Evolutionary conservation across 2,329 filamentous ascomycete genomes (phyloP).

Genomic region (Fusarium oxysporum): DNA sequence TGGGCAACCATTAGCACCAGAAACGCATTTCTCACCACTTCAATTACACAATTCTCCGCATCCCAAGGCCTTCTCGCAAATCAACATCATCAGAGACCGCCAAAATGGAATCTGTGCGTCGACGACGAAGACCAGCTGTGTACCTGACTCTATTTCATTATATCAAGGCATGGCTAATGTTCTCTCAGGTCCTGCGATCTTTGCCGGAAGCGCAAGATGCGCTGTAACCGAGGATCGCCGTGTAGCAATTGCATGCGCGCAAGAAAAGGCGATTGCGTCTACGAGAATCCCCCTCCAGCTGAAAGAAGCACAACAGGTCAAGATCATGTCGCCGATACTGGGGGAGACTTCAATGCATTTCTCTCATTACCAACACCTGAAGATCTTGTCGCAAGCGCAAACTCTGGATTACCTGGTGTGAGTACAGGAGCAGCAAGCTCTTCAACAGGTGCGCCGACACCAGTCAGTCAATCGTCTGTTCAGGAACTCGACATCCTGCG

Average conservation of each 20-base stretch:
- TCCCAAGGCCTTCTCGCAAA: background rate
- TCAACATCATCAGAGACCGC: background rate
- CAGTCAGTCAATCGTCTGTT: background rate
- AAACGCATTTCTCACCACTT: slow-evolving; percentile 8
- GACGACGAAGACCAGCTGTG: slow-evolving; percentile 47
- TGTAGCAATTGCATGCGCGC: slow-evolving; percentile 57
- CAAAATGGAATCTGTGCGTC: slow-evolving; percentile 38
- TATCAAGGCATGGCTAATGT: background rate
- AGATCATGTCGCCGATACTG: background rate
- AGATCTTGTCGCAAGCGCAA: background rate
- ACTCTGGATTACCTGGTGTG: background rate
- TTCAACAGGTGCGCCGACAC: background rate
- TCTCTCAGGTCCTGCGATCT: slow-evolving; percentile 53
- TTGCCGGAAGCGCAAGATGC: slow-evolving; percentile 58
- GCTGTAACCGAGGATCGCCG: slow-evolving; percentile 56
- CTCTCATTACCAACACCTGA: background rate
- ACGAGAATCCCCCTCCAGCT: slow-evolving; percentile 39
- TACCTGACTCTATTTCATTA: background rate
- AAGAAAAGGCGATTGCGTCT: slow-evolving; percentile 51
- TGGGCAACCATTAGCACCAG: background rate
- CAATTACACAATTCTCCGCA: background rate
- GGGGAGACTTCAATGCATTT: background rate
- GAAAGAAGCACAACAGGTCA: background rate
- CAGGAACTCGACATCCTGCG: slow-evolving; percentile 36
- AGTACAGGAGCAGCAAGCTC: background rate